Percentiles rank a stretch among this genome's conserved stretches.
Evolutionary conservation across 2,329 filamentous ascomycete genomes (phyloP).

Genomic region (Bisporella sp.): DNA sequence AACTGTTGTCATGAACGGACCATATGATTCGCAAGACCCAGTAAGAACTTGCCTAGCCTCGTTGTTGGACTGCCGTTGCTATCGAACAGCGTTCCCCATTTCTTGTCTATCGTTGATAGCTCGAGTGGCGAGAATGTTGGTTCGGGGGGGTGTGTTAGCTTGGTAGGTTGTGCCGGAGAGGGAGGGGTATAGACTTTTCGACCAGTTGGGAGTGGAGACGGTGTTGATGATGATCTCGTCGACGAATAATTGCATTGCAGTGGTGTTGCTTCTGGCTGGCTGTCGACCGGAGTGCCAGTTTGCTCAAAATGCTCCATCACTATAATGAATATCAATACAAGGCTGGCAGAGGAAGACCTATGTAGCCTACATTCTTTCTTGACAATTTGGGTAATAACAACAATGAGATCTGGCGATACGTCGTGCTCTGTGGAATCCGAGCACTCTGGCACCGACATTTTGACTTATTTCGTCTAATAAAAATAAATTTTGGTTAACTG

Average conservation of each 20-base stretch:
- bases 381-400: constrained; percentile 51
- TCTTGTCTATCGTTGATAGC: constrained; percentile 56
- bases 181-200: constrained; percentile 46
- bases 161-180: constrained; percentile 34
- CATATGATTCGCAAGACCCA: constrained; percentile 67
- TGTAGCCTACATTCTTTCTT: constrained; percentile 43
- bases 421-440: too few species aligned
- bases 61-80: constrained; percentile 58
- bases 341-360: constrained; percentile 23
- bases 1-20: constrained; percentile 37
- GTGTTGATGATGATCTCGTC: constrained; percentile 34
- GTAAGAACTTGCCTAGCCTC: constrained; percentile 63
- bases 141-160: constrained; percentile 25
- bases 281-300: constrained; percentile 23
- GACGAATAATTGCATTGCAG: constrained; percentile 34
- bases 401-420: constrained; percentile 54
- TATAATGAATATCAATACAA: constrained; percentile 17
- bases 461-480: too few species aligned
- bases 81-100: constrained; percentile 73
- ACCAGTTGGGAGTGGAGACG: constrained; percentile 34
- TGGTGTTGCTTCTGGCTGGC: constrained; percentile 19
- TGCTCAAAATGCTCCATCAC: constrained; percentile 29
- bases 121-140: constrained; percentile 32
- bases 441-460: too few species aligned
- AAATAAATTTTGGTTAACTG: too few species aligned